Conservation (phyloP, 192 early-diverging fungal genomes). For the Paraglomus occultum region DNA sequence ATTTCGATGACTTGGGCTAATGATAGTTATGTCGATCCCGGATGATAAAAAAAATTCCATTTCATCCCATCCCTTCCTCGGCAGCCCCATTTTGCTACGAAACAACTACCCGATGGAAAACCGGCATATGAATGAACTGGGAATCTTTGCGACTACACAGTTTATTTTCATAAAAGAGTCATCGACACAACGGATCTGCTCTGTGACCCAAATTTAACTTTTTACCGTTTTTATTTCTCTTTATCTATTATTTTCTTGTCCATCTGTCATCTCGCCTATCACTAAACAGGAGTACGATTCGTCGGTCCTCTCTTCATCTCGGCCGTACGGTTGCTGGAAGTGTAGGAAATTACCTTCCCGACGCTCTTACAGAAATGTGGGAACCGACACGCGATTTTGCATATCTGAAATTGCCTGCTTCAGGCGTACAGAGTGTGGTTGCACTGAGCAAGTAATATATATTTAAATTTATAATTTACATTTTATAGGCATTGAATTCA, state of each 20-base stretch:
- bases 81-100: too few relatives aligned
- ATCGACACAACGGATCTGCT: too few relatives aligned
- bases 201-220: too few relatives aligned
- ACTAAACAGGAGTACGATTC: constrained; percentile 47
- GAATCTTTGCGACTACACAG: too few relatives aligned
- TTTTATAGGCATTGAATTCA: background rate
- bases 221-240: too few relatives aligned
- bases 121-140: too few relatives aligned
- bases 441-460: constrained; percentile 61
- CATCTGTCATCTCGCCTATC: background rate
- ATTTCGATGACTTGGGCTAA: too few relatives aligned
- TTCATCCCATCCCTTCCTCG: too few relatives aligned
- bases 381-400: constrained; percentile 96
- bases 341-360: constrained; percentile 85
- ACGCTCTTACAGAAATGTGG: constrained; percentile 87
- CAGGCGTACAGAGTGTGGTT: constrained; percentile 72
- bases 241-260: background rate
- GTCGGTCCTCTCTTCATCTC: constrained; percentile 56
- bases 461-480: constrained; percentile 11
- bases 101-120: too few relatives aligned
- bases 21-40: too few relatives aligned
- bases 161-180: too few relatives aligned
- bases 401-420: constrained; percentile 80
- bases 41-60: too few relatives aligned
- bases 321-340: constrained; percentile 72